A percentile compares a stretch with the other conserved stretches of the same genome.
Conservation (phyloP, 164 flowering plant species). For the Malania oleifera region DNA sequence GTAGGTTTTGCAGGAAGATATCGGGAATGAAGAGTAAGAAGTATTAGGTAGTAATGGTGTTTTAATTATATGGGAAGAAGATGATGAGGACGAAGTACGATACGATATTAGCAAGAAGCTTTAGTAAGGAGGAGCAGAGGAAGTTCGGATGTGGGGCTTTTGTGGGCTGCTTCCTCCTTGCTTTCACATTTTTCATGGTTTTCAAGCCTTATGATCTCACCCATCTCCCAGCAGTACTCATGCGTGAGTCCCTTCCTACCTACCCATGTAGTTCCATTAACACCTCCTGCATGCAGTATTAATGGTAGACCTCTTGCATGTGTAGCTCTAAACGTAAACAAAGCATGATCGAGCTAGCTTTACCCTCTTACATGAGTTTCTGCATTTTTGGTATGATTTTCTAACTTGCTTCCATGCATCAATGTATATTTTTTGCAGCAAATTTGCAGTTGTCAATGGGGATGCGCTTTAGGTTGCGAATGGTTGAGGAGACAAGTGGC, state of each 20-base stretch:
- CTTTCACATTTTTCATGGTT: background rate
- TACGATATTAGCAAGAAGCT: conserved; percentile 1
- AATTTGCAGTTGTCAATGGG: background rate
- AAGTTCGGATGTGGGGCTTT: background rate
- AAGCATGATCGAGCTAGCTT: too few species aligned
- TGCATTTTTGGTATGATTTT: too few species aligned
- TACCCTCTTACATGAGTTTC: too few species aligned
- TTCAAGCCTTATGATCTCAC: background rate
- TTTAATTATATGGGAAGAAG: too few species aligned
- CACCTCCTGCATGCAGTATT: too few species aligned
- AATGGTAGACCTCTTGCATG: too few species aligned
- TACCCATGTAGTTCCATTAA: too few species aligned
- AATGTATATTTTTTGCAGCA: background rate
- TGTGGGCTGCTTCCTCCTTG: background rate
- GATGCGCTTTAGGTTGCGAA: background rate
- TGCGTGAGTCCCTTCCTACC: conserved; percentile 2
- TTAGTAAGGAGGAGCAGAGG: background rate
- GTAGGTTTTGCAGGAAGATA: too few species aligned
- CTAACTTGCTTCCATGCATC: too few species aligned
- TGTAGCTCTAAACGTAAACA: too few species aligned
- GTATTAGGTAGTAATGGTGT: too few species aligned
- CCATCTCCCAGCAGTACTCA: background rate
- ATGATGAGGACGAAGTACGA: background rate
- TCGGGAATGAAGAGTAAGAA: too few species aligned
- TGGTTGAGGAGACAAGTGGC: background rate